Conservation (phyloP, 2,329 filamentous ascomycete species). For the Chaetomium olivaceum region DNA sequence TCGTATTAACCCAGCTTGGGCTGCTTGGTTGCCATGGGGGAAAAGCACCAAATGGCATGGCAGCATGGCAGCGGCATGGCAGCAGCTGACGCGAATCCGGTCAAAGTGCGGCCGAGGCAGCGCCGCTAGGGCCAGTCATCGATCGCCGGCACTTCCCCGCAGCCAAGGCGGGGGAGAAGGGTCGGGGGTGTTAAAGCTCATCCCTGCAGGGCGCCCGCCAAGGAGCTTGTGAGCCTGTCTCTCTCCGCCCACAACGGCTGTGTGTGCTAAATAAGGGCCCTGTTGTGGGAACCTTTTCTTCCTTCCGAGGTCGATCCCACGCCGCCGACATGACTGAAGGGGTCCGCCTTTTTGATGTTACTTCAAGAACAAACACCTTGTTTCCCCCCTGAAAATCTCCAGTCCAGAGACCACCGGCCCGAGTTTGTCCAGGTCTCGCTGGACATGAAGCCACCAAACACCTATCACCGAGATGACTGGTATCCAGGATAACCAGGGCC, state of each 20-base stretch:
- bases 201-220: not conserved
- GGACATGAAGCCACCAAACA: not conserved
- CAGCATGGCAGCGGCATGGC: not conserved
- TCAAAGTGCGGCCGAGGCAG: slow-evolving; percentile 27
- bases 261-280: not conserved
- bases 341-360: not conserved
- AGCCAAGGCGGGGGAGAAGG: slow-evolving; percentile 7
- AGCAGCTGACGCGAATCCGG: not conserved
- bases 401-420: not conserved
- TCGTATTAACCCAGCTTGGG: not conserved
- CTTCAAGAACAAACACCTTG: not conserved
- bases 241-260: not conserved
- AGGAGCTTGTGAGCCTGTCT: not conserved
- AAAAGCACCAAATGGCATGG: not conserved
- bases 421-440: too few species aligned
- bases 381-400: not conserved
- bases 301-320: not conserved
- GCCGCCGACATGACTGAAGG: not conserved
- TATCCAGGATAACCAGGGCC: not conserved
- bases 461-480: not conserved
- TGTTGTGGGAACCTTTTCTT: not conserved
- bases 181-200: not conserved
- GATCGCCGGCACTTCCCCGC: slow-evolving; percentile 7
- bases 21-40: not conserved
- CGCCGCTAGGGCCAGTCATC: slow-evolving; percentile 22